Evolutionary conservation across 257 asterid genomes (phyloP).

Genomic region (Ophiorrhiza pumila): DNA sequence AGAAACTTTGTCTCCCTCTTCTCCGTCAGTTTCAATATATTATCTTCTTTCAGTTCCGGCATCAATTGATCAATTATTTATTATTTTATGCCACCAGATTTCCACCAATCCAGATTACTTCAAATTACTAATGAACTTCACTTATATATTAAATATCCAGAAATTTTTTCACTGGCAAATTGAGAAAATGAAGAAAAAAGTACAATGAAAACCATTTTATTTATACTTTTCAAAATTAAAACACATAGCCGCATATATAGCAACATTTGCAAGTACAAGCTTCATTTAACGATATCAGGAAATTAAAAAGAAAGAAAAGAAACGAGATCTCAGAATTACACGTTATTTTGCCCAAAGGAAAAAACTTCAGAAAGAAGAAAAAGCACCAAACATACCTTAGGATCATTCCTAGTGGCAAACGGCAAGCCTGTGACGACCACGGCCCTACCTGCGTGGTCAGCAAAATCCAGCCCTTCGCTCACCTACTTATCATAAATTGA

Average conservation of each 20-base stretch:
- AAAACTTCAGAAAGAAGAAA: constrained; percentile 13
- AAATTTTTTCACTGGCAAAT: neutral
- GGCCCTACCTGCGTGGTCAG: constrained; percentile 98
- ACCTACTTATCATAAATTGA: constrained; percentile 42
- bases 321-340: neutral
- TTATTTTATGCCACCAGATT: neutral
- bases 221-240: neutral
- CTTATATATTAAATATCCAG: neutral
- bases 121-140: neutral
- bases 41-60: neutral
- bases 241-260: neutral
- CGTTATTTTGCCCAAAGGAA: neutral
- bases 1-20: neutral
- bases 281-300: neutral
- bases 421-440: constrained; percentile 94
- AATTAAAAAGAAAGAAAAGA: neutral
- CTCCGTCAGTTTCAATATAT: neutral
- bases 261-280: constrained; percentile 2
- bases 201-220: neutral
- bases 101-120: neutral
- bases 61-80: neutral
- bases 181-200: constrained; percentile 2
- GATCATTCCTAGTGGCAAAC: constrained; percentile 77
- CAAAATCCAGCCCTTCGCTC: constrained; percentile 98
- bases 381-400: constrained; percentile 63